phyloP scores from a whole-genome alignment of 129 eudicot species.

The Centaurea solstitialis region DNA sequence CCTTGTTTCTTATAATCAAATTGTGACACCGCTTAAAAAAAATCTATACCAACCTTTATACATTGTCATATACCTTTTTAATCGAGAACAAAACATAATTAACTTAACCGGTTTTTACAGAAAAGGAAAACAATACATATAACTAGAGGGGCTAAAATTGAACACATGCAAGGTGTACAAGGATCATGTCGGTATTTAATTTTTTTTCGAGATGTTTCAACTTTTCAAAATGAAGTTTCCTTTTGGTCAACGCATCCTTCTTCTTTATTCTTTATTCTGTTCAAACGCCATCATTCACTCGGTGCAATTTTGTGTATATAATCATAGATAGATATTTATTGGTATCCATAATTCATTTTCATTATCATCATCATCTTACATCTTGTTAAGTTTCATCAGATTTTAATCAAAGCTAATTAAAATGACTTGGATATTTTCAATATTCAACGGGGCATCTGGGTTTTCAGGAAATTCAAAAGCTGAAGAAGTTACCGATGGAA shows the following conservation, averaged over 20 bases:
- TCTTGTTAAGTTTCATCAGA: background rate
- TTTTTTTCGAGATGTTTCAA: slow-evolving; percentile 1
- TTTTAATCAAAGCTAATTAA: slow-evolving; percentile 6
- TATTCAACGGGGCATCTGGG: slow-evolving; percentile 40
- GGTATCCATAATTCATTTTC: background rate
- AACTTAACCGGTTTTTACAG: background rate
- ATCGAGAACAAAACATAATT: background rate
- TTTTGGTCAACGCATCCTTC: background rate
- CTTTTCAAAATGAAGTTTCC: background rate
- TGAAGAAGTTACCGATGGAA: slow-evolving; percentile 40
- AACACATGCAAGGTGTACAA: background rate
- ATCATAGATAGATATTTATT: background rate
- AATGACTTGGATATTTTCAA: slow-evolving; percentile 70
- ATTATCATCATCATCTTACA: slow-evolving; percentile 3
- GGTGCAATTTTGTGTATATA: background rate
- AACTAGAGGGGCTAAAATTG: background rate
- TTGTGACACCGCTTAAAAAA: no score
- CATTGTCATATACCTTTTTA: background rate
- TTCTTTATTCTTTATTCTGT: slow-evolving; percentile 1
- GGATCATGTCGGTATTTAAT: background rate
- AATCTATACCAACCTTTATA: no score
- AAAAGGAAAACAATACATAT: background rate
- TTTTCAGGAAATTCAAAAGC: slow-evolving; percentile 43
- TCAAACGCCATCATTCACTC: slow-evolving; percentile 4
- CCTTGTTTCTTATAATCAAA: no score